Percentiles rank a stretch among this genome's conserved stretches.
Conservation (phyloP, 2,329 filamentous ascomycete genomes). For the Onygena corvina region DNA sequence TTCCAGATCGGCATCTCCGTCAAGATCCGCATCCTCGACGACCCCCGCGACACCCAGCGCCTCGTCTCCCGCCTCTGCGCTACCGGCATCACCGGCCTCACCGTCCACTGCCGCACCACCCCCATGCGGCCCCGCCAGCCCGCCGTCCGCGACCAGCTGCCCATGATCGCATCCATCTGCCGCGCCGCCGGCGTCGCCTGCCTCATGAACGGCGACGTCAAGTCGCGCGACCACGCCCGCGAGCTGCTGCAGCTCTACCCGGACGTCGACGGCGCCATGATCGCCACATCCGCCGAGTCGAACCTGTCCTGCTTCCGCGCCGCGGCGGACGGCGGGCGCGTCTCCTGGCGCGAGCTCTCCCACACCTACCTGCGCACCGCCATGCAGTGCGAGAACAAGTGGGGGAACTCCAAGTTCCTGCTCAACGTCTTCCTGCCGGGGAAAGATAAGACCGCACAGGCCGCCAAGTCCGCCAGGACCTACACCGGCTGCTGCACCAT, state of each 20-base stretch:
- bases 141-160: conserved; percentile 73
- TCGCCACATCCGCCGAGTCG: conserved; percentile 80
- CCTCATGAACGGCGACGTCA: conserved; percentile 90
- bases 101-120: conserved; percentile 89
- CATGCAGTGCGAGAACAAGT: conserved; percentile 71
- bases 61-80: conserved; percentile 66
- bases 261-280: conserved; percentile 95
- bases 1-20: conserved; percentile 90
- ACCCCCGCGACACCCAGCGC: conserved; percentile 58
- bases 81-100: conserved; percentile 85
- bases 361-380: conserved; percentile 60
- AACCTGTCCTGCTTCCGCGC: conserved; percentile 80
- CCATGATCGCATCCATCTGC: conserved; percentile 72
- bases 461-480: conserved; percentile 53
- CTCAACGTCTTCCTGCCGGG: conserved; percentile 77
- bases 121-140: conserved; percentile 86
- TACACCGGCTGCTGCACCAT: conserved; percentile 58
- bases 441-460: conserved; percentile 52
- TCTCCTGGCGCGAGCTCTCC: conserved; percentile 65
- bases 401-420: conserved; percentile 86
- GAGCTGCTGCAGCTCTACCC: conserved; percentile 61
- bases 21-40: conserved; percentile 83
- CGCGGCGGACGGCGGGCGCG: conserved; percentile 55
- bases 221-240: conserved; percentile 57
- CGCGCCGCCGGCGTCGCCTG: conserved; percentile 78